phyloP scores from a whole-genome alignment of 2,329 filamentous ascomycete genomes.

The Thielaviopsis euricoi region DNA sequence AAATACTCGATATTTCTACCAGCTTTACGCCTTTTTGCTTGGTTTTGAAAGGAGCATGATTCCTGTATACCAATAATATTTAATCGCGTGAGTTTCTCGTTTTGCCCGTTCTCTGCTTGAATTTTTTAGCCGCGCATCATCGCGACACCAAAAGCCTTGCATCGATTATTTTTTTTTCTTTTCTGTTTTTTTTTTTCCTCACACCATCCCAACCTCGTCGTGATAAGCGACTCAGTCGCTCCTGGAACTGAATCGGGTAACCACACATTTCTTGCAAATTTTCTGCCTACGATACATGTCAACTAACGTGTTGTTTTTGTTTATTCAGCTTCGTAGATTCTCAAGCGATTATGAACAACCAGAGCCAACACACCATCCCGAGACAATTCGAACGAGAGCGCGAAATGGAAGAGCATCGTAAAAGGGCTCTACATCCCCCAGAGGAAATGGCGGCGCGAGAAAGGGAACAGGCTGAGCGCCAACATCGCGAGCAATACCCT shows the following conservation, averaged over 20 bases:
- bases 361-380: slow-evolving; percentile 24
- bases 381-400: slow-evolving; percentile 31
- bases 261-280: neutral
- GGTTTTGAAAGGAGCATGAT: neutral
- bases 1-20: neutral
- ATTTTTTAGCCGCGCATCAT: neutral
- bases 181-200: neutral
- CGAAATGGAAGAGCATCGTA: slow-evolving; percentile 30
- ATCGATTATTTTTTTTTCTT: neutral
- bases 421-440: slow-evolving; percentile 29
- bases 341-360: slow-evolving; percentile 28
- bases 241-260: neutral
- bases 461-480: slow-evolving; percentile 32
- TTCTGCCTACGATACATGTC: neutral
- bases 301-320: neutral
- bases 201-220: neutral
- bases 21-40: neutral
- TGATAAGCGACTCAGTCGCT: neutral
- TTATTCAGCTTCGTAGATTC: neutral
- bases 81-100: neutral
- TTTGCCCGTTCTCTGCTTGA: neutral
- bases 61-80: neutral
- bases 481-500: slow-evolving; percentile 50
- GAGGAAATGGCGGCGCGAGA: slow-evolving; percentile 30
- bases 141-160: neutral